Base-by-base conservation (phyloP, 192 early-diverging fungal genomes). In the Borealophlyctis nickersoniae region DNA sequence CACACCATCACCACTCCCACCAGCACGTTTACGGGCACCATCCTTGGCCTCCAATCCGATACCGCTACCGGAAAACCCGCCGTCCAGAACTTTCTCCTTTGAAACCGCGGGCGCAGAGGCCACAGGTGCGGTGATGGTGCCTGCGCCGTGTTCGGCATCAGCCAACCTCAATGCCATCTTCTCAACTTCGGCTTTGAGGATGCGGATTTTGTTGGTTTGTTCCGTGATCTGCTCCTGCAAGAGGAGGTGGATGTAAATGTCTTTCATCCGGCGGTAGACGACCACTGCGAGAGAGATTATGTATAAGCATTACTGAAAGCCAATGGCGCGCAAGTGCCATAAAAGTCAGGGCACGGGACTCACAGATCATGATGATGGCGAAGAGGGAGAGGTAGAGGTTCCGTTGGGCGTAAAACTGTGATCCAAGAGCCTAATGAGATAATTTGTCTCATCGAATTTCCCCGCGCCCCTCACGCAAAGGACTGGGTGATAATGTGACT, bases 321-420 rank as follows among this genome's bases (percentile, higher is more conserved):
- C 14, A 19, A 58, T 58, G 26, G 3, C 22, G 26, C 28, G 24
- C 3, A 11, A 49, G 11, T 27, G 27, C 22, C 14, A 55, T 16
- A 36, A n/a, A 14, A 24, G 36, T 27, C 11, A 45, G 26, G 29
- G 58, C 54, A 11, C 22, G 35, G 19, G n/a, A 65, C 77, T 58
- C 52, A 79, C 78, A 78, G 24, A 78, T 63, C 73, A 81, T 77
- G 48, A 81, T 78, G 31, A 81, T 67, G 4, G 76, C 64, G 61
- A 75, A 79, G 23, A 81, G 73, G 14, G 66, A 70, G 26, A 81
- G 61, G 57, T 81, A 81, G 52, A 81, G 68, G 59, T 81, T 81
- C 7, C 79, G 52, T 56, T 81, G 79, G 2, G 72, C 66, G 63
- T 81, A 81, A 57, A 81, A 78, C 62, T 52, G 30, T 1, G 19